Evolutionary conservation across 1,139 yeast species (phyloP).

Genomic region (Pichia sp.): DNA sequence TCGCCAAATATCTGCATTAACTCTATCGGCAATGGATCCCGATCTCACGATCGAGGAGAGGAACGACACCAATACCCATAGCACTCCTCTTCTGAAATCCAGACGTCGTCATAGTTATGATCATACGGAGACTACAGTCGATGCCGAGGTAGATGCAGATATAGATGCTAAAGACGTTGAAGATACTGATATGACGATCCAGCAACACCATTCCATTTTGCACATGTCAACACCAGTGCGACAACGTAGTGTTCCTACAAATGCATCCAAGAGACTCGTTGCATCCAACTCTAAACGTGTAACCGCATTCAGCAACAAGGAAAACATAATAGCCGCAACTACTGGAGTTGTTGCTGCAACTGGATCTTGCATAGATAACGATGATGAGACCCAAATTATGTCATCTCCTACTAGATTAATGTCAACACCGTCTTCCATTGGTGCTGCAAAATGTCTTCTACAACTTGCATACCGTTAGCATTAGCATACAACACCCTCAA

Average conservation of each 20-base stretch:
- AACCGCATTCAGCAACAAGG: not conserved
- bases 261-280: too few relatives aligned
- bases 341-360: not conserved
- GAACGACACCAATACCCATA: slow-evolving; percentile 10
- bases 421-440: slow-evolving; percentile 40
- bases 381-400: slow-evolving; percentile 22
- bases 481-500: not conserved
- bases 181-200: slow-evolving; percentile 13
- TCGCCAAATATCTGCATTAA: too few relatives aligned
- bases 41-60: slow-evolving; percentile 7
- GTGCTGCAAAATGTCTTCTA: slow-evolving; percentile 40
- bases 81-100: not conserved
- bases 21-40: not conserved
- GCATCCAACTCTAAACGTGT: too few relatives aligned
- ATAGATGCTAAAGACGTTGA: not conserved
- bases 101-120: too few relatives aligned
- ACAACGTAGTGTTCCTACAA: too few relatives aligned
- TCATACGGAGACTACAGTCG: too few relatives aligned
- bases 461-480: slow-evolving; percentile 32
- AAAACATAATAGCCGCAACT: not conserved
- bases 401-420: slow-evolving; percentile 31
- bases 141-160: too few relatives aligned
- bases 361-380: slow-evolving; percentile 1
- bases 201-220: slow-evolving; percentile 7
- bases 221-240: slow-evolving; percentile 11